phyloP scores from a whole-genome alignment of 768 basidiomycete species.

The Tulasnella sp. region DNA sequence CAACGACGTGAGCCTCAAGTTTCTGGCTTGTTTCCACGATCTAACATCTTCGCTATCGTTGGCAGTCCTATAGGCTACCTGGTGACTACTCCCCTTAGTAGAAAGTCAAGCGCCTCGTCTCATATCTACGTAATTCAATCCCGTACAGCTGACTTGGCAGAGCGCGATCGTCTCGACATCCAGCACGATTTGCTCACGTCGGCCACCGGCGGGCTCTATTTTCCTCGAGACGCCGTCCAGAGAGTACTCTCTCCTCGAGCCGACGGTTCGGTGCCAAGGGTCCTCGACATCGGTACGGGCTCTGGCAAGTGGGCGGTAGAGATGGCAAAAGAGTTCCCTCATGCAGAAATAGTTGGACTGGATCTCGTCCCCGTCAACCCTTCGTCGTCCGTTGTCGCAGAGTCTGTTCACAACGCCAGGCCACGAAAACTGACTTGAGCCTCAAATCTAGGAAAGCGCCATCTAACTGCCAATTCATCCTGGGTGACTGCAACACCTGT shows the following conservation, averaged over 20 bases:
- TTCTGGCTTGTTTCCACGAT: no score
- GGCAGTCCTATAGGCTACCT: neutral
- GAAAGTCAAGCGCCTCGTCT: neutral
- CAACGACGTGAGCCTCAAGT: neutral
- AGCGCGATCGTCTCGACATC: conserved; percentile 8
- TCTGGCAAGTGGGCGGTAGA: conserved; percentile 17
- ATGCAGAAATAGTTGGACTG: conserved; percentile 11
- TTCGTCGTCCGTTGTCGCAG: neutral
- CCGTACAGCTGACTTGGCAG: conserved; percentile 5
- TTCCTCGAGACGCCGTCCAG: neutral
- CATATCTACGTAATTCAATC: neutral
- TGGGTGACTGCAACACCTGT: neutral
- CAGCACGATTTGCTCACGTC: conserved; percentile 23
- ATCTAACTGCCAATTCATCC: conserved; percentile 14
- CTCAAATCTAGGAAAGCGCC: neutral
- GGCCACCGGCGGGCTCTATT: conserved; percentile 13
- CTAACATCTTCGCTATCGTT: neutral
- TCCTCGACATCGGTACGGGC: conserved; percentile 18
- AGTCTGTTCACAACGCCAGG: no score
- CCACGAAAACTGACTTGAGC: neutral
- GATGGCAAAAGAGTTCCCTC: conserved; percentile 11
- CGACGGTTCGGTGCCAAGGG: neutral
- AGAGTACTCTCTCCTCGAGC: neutral
- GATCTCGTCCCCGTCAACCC: conserved; percentile 9
- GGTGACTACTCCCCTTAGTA: neutral